Evolutionary conservation across 1,139 yeast genomes (phyloP).

Genomic region (Suhomyces bokatorum): DNA sequence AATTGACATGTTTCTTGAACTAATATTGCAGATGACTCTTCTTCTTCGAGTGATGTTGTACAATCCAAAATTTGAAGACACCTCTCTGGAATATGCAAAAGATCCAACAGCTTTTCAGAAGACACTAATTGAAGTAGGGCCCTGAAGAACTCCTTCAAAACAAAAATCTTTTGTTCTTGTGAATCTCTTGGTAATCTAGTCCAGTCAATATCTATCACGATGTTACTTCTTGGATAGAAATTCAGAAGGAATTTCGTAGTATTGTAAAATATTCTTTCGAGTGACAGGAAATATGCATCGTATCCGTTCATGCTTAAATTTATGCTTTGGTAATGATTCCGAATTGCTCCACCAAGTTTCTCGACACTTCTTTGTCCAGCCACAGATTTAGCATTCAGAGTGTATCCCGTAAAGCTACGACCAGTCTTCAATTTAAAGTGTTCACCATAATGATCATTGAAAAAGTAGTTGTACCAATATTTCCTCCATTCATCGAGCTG

Average conservation of each 20-base stretch:
- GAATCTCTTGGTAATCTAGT: background rate
- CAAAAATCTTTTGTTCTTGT: background rate
- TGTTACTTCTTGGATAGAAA: background rate
- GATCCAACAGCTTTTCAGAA: background rate
- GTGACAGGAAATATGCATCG: background rate
- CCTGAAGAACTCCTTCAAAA: background rate
- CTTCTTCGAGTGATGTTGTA: background rate
- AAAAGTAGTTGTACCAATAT: constrained; percentile 12
- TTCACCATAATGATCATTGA: background rate
- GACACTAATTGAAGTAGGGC: background rate
- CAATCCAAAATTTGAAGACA: background rate
- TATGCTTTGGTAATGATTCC: background rate
- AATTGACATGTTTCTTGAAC: constrained; percentile 7
- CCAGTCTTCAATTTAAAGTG: constrained; percentile 2
- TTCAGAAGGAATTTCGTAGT: background rate
- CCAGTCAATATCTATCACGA: background rate
- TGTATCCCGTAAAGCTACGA: background rate
- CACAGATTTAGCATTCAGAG: background rate
- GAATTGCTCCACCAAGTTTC: background rate
- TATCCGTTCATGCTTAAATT: background rate
- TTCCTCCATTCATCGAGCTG: constrained; percentile 13
- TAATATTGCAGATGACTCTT: background rate
- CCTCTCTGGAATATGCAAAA: constrained; percentile 2
- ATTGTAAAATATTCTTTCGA: background rate
- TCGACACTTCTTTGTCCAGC: background rate